These are phyloP conservation scores for Clarireedia paspali DNA, from an alignment of 2,329 filamentous ascomycete species.

Conservation along the genomic window DNA sequence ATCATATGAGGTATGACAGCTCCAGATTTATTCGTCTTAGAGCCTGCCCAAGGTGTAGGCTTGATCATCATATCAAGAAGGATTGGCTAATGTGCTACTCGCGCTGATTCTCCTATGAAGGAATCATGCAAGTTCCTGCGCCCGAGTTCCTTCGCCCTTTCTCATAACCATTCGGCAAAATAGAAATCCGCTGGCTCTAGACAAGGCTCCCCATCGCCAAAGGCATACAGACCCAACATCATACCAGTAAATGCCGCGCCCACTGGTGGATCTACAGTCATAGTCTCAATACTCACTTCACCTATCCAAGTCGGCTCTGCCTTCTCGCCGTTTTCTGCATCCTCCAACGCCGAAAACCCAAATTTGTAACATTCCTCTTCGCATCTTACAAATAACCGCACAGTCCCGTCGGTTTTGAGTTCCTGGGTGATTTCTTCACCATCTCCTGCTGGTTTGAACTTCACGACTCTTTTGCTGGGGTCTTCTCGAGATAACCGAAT, in stretches of 20 bases:
- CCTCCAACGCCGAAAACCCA: not conserved
- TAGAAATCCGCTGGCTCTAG: no score
- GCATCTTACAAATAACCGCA: not conserved
- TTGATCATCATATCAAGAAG: no score
- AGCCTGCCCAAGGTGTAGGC: no score
- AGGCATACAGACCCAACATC: not conserved
- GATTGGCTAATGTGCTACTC: no score
- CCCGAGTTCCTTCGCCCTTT: no score
- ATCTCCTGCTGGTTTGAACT: not conserved
- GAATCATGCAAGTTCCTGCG: no score
- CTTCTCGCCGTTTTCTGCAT: not conserved
- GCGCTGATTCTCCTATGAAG: no score
- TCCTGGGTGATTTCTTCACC: not conserved
- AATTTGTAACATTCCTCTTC: not conserved
- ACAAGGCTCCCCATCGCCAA: not conserved
- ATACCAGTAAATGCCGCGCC: constrained; percentile 1
- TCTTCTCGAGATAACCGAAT: not conserved
- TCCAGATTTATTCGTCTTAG: no score
- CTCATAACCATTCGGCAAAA: no score
- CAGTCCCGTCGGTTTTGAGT: not conserved
- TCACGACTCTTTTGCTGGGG: not conserved
- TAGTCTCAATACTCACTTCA: not conserved
- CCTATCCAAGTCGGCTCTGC: not conserved
- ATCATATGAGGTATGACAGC: no score
- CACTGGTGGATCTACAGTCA: not conserved